Base-by-base conservation (phyloP, 2,329 filamentous ascomycete species). In the Fusarium dlaminii region DNA sequence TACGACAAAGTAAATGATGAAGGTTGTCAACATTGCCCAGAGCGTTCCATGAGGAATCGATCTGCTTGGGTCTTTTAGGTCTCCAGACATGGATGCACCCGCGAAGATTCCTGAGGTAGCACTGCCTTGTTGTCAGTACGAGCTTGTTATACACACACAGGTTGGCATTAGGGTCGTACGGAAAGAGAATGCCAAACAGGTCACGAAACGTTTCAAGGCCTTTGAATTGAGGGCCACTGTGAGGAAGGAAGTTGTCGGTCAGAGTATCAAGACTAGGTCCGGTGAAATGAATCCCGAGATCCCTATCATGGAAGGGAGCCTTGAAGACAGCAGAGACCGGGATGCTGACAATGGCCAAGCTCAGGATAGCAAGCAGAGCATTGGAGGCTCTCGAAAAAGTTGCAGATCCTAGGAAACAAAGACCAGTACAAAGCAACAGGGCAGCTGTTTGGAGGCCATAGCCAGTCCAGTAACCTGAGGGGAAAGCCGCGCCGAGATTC, bases 81-180 rank as follows among this genome's bases (percentile, higher is more conserved):
- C 94, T 24, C 94, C 94, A 13, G 94, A 97, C 94, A 97, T 97
- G 75, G 93, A 96, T 12, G 94, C 94, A 24, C 95, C 95, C 67
- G 90, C 87, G 80, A 90, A 89, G 70, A 89, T 90, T 30, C 88
- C 87, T 6, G 84, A 88, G 3, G 87, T 89, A 29, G 87, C 86
- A 42, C 82, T 84, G 20, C 15, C 54, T 15, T 14, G 11, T 18
- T 46, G 70, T 70, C 22, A 72, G 58, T 40, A 51, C 4, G 10
- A 32, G n/a, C 15, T 20, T 29, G 15, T 15, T 24, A 24, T 15
- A 51, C 27, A 29, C 14, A 32, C 17, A 15, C 46, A 8, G n/a
- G 40, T 30, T 34, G 15, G 46, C 14, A 43, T 52, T 17, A 32
- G 51, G 42, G 5, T 71, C 81, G 62, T 75, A 83, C 82, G 94